Evolutionary conservation across 768 basidiomycete genomes (phyloP), one percentile per base, ranked within the genome.

Genomic region (Amanita thiersii): DNA sequence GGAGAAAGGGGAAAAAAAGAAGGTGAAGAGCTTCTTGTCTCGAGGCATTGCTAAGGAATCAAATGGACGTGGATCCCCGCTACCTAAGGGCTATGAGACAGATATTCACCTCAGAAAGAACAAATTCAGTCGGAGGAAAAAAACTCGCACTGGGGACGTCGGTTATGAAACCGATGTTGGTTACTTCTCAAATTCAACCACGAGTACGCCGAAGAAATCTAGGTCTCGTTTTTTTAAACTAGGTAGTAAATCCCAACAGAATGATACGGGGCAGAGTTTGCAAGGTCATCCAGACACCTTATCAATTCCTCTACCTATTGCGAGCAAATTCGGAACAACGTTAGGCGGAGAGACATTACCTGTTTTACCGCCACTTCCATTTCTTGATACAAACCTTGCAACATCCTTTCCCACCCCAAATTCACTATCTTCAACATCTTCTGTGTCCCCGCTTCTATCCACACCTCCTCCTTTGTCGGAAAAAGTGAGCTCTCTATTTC

Each of bases 221-320:
- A 72, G 65, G 44, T 50, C 54, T 36, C 56, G 68, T 5, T 73
- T 73, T 50, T 73, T 74, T 54, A 62, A 58, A 28, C 55, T 73
- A 3, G 60, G 64, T 23, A 59, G 58, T 15, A 69, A 65, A 42
- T 53, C 58, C 12, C 65, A 67, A 2, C 63, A 65, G 35, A 49
- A 55, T 0, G 66, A 68, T 39, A 32, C 66, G 20, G 52, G 49
- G 12, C 32, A 8, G 28, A 30, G 17, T 25, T 20, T 26, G 12
- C 47, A 52, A n/a, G 25, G 43, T 8, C 21, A 40, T 5, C 37
- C 47, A 12, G 54, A 53, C 17, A 60, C 50, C 36, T 60, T 60
- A 28, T 50, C 56, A 1, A 51, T 67, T 23, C 51, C 59, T 5
- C 60, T 73, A 15, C 72, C 73, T 17, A 73, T 74, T 42, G 72